Evolutionary conservation across 306 rosid genomes (phyloP).

Genomic region (Rosa chinensis): DNA sequence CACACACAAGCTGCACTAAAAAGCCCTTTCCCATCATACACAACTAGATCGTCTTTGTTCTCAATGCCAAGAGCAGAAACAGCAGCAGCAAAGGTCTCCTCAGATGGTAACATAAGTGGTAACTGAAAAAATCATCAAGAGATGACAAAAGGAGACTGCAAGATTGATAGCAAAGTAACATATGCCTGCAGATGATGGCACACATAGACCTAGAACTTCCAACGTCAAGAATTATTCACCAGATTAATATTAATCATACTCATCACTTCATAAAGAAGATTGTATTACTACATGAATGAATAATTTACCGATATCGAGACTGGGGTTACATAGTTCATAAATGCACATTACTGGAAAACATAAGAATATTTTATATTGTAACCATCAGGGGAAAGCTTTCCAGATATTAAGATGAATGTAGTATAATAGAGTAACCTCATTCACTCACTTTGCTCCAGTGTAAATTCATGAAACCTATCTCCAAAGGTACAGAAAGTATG

Average conservation of each 20-base stretch:
- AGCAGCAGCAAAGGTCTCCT: slow-evolving; percentile 96
- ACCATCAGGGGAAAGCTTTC: neutral
- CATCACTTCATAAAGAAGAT: neutral
- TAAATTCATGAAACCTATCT: neutral
- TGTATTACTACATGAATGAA: neutral
- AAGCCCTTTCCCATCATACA: slow-evolving; percentile 94
- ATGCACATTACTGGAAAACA: neutral
- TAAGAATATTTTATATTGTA: neutral
- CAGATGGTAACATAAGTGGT: slow-evolving; percentile 98
- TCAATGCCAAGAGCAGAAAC: slow-evolving; percentile 87
- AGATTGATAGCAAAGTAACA: slow-evolving; percentile 17
- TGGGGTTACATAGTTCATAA: neutral
- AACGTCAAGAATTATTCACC: neutral
- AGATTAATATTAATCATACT: neutral
- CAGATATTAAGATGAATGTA: neutral
- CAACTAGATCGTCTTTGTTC: slow-evolving; percentile 80
- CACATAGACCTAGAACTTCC: neutral
- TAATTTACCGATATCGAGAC: neutral
- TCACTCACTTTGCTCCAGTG: too few relatives aligned
- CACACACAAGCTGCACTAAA: slow-evolving; percentile 99
- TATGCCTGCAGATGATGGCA: neutral
- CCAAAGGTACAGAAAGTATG: neutral
- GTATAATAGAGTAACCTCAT: neutral
- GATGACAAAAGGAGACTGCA: slow-evolving; percentile 9
- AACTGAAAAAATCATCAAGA: slow-evolving; percentile 54